Evolutionary conservation across 1,284 basidiomycete genomes (phyloP).

Genomic region (Boletus semigastroideus): DNA sequence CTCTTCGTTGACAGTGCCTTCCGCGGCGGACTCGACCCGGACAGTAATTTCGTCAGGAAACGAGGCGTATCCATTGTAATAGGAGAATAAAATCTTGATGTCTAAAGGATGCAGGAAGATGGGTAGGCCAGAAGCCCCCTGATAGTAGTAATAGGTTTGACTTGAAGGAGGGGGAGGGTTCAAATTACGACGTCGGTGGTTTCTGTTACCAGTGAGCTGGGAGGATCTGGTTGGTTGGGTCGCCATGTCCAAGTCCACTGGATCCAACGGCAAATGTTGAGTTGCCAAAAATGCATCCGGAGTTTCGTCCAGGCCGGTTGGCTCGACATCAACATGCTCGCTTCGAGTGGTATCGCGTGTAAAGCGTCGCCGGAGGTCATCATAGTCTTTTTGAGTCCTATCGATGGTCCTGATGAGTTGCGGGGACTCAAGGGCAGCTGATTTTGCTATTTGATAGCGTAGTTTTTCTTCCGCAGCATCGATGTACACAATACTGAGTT

Average conservation of each 20-base stretch:
- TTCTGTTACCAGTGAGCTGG: constrained; percentile 32
- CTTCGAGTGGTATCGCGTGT: constrained; percentile 40
- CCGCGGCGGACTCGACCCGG: constrained; percentile 74
- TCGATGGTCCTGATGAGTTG: constrained; percentile 56
- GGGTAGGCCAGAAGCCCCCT: constrained; percentile 88
- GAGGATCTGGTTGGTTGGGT: constrained; percentile 9
- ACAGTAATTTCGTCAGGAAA: constrained; percentile 86
- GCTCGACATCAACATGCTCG: constrained; percentile 35
- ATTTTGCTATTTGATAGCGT: constrained; percentile 75
- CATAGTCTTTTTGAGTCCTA: constrained; percentile 58
- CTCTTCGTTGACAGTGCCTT: constrained; percentile 86
- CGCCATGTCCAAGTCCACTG: constrained; percentile 22
- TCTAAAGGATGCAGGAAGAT: constrained; percentile 96
- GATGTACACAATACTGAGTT: constrained; percentile 78
- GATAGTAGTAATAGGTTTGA: constrained; percentile 93
- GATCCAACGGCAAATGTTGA: constrained; percentile 20
- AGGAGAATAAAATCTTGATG: constrained; percentile 87
- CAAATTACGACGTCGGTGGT: constrained; percentile 64
- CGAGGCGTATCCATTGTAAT: constrained; percentile 79
- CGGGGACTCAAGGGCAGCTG: constrained; percentile 68
- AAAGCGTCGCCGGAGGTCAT: constrained; percentile 49
- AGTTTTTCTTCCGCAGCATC: constrained; percentile 78
- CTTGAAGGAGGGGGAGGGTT: constrained; percentile 81
- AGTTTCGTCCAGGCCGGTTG: constrained; percentile 30
- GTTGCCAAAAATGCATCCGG: constrained; percentile 57